Base-by-base conservation (phyloP, 306 rosid species). In the Aeschynomene evenia region DNA sequence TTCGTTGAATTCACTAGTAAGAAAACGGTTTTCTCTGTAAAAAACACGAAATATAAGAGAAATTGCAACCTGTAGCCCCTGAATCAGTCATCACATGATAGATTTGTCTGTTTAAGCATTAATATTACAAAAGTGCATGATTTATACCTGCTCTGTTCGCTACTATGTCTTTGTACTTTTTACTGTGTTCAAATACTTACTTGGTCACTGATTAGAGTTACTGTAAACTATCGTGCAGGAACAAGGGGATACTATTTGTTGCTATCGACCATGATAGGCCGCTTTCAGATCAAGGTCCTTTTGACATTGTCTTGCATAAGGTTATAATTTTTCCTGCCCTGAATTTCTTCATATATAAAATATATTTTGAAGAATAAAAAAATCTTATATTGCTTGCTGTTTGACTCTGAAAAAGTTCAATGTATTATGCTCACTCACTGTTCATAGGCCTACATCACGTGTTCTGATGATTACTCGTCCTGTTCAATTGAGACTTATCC, bases 271-370 rank as follows among this genome's bases (percentile, higher is more conserved):
- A 80, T 24, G 82, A 50, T 72, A 80, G 81, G 60, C 76, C 96
- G 7, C 91, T 91, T 76, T 78, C 88, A 13, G 96, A 91, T 45
- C 97, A 91, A 80, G 97, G 97, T 56, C 96, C 97, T 34, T 91
- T 91, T 68, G 96, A 91, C 76, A 71, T 91, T 33, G 96, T 91
- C 72, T 57, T 91, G 83, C 97, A 91, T 48, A 91, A 91, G 97
- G 97, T 89, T 54, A 77, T 26, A 6, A 7, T 26, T 46, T 40
- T 50, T 66, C 65, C 58, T 52, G 26, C 56, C 66, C 31, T 34
- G 63, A 22, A 53, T 52, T 53, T 65, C 58, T 55, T 66, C 33
- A n/a, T 16, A 12, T 16, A 45, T 4, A n/a, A n/a, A n/a, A n/a
- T n/a, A n/a, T 53, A 1, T 52, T 23, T 52, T 23, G 7, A 48